Percentiles rank a stretch among this genome's conserved stretches.
These are phyloP conservation scores for Xerophyta viscosa DNA, from an alignment of 106 monocot genomes.

Conservation along the genomic window DNA sequence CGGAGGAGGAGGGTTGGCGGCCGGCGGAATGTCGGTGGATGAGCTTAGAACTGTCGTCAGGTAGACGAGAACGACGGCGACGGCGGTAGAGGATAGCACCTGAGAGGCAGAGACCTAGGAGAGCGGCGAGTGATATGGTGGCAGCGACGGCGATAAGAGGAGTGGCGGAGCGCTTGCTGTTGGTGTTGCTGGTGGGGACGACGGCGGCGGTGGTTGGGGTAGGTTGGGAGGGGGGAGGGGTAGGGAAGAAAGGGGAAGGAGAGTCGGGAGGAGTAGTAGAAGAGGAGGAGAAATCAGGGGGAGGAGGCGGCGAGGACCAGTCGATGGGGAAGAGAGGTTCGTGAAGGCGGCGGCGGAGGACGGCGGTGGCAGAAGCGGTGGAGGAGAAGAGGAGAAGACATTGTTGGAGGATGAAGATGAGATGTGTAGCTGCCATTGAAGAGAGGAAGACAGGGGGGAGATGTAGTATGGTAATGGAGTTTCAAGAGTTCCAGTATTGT, in stretches of 20 bases:
- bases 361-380: background rate
- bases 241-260: conserved; percentile 1
- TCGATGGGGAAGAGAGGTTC: conserved; percentile 49
- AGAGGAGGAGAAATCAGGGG: background rate
- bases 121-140: conserved; percentile 10
- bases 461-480: too few relatives aligned
- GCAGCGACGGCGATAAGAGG: conserved; percentile 9
- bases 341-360: conserved; percentile 29
- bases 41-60: too few relatives aligned
- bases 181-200: conserved; percentile 2
- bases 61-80: background rate
- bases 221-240: background rate
- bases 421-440: too few relatives aligned
- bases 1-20: background rate
- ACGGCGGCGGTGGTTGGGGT: background rate
- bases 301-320: conserved; percentile 35
- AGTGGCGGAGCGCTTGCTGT: background rate
- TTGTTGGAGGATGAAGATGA: too few relatives aligned
- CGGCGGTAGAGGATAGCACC: background rate
- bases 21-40: too few relatives aligned
- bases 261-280: conserved; percentile 1
- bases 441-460: too few relatives aligned
- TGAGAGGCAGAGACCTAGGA: conserved; percentile 3
- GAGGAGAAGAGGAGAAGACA: background rate
- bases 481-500: too few relatives aligned